Evolutionary conservation across 2,329 filamentous ascomycete genomes (phyloP).

Genomic region (Colletotrichum truncatum): DNA sequence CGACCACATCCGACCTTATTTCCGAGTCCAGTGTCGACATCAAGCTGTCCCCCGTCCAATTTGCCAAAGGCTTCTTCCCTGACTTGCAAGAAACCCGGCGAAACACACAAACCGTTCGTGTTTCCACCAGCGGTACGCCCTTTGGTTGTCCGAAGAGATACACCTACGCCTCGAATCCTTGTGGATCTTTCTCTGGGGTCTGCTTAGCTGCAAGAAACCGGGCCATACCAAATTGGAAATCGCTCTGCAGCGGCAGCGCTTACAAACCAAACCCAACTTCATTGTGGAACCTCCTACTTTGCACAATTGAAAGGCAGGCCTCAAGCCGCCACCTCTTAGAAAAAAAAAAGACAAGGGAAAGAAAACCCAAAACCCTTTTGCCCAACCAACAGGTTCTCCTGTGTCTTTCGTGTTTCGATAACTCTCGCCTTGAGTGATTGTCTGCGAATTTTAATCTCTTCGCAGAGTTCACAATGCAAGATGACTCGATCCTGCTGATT

Average conservation of each 20-base stretch:
- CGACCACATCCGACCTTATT: background rate
- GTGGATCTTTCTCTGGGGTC: conserved; percentile 1
- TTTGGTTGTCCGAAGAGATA: background rate
- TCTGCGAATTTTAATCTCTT: background rate
- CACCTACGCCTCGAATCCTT: background rate
- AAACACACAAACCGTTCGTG: conserved; percentile 1
- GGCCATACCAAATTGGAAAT: conserved; percentile 6
- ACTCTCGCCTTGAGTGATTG: background rate
- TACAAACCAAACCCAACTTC: conserved; percentile 7
- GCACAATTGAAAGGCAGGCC: background rate
- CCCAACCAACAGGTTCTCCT: background rate
- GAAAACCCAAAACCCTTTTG: conserved; percentile 9
- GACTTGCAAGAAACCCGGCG: background rate
- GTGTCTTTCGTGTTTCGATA: background rate
- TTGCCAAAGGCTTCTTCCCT: background rate
- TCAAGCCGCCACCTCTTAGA: background rate
- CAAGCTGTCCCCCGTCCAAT: background rate
- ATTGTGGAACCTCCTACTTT: conserved; percentile 5
- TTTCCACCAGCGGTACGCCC: conserved; percentile 5
- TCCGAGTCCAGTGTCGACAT: background rate
- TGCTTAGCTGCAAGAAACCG: background rate
- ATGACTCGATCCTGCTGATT: conserved; percentile 26
- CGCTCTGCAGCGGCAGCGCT: background rate
- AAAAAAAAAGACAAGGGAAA: no score
- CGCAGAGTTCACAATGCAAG: conserved; percentile 14